Base-by-base conservation (phyloP, 257 asterid species). In the Coffea canephora region DNA sequence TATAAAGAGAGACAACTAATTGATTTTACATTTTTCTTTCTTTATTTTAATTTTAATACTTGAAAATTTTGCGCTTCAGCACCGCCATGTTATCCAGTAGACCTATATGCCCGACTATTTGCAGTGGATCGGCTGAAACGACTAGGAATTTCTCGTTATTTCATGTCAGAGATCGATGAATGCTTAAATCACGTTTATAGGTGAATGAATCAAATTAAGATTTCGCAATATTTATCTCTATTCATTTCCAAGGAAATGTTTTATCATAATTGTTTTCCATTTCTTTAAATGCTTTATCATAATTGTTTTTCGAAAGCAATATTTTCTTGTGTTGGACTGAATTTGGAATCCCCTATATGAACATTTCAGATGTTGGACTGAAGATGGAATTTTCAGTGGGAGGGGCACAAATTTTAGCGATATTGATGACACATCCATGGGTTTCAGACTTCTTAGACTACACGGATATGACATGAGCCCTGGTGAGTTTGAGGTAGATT, bases 81-180 rank as follows among this genome's bases (percentile, higher is more conserved):
- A 18, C 91, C 91, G 0, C 84, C 82, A 54, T 77, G 81, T 36
- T 85, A 76, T 49, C 93, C 93, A 0, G 87, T 83, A 1, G 93
- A 89, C 18, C 74, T 83, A 8, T 88, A 82, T 50, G 89, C 84
- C 5, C 82, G 88, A 61, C 88, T 89, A 3, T 88, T 89, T 89
- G 90, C 88, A 0, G 80, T 88, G 27, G 93, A 89, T 78, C 76
- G 93, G 48, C 84, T 87, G 12, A 89, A 86, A 49, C 89, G 91
- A 64, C 84, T 89, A 8, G 90, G 93, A 69, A 80, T 89, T 50
- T 88, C 88, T 43, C 85, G 83, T 45, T 84, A 79, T 62, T 88
- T 89, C 23, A 62, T 68, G 36, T 8, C 88, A 2, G 90, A 89
- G 80, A 88, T 89, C 16, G 64, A 78, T 0, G 82, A 85, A 13